Conservation (phyloP, 768 basidiomycete species). For the Agaricus bisporus region DNA sequence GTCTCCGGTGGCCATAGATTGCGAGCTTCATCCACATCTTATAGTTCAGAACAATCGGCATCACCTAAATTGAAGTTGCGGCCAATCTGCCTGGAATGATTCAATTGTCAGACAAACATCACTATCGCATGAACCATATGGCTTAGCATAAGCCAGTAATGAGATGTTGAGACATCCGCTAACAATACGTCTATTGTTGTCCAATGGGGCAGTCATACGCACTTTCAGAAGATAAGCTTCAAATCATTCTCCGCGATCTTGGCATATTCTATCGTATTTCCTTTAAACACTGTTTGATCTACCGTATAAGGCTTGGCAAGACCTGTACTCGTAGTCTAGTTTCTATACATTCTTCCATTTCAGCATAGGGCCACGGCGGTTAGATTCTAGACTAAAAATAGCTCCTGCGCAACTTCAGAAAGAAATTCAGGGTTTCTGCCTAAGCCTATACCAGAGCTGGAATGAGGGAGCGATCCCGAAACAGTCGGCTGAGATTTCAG, state of each 20-base stretch:
- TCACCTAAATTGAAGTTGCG: slow-evolving; percentile 13
- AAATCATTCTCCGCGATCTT: slow-evolving; percentile 12
- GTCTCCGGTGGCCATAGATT: slow-evolving; percentile 9
- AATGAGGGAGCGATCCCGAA: not conserved
- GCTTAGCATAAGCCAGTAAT: too few species aligned
- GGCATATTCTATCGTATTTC: slow-evolving; percentile 7
- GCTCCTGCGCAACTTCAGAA: too few species aligned
- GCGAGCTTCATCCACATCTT: slow-evolving; percentile 11
- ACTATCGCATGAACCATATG: too few species aligned
- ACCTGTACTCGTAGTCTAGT: not conserved
- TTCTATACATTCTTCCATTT: not conserved
- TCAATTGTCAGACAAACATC: too few species aligned
- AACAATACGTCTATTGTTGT: too few species aligned
- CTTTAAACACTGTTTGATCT: not conserved
- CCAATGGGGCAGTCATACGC: too few species aligned
- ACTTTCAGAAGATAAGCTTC: not conserved
- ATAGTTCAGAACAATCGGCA: slow-evolving; percentile 15
- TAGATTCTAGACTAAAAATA: too few species aligned
- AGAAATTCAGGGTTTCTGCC: too few species aligned
- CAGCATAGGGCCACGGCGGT: too few species aligned
- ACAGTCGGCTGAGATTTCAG: not conserved
- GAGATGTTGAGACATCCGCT: too few species aligned
- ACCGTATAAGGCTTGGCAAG: not conserved
- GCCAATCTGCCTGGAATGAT: not conserved
- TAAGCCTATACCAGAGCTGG: too few species aligned